These are phyloP conservation scores for Obelidium mucronatum DNA, from an alignment of 192 early-diverging fungal genomes.

Conservation along the genomic window DNA sequence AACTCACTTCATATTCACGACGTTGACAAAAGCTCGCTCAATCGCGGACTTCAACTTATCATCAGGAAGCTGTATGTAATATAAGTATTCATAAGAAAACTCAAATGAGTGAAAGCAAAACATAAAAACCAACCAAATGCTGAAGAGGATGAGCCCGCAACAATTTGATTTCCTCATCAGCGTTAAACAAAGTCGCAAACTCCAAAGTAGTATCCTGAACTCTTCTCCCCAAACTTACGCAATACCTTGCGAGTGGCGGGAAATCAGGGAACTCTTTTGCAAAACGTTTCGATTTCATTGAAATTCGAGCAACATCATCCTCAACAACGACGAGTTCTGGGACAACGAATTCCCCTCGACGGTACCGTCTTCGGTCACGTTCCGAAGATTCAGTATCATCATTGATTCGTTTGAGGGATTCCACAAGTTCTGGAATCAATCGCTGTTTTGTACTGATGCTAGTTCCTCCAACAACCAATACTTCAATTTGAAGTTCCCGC, in stretches of 20 bases:
- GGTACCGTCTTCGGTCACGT: slow-evolving; percentile 1
- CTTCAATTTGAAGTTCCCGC: slow-evolving; percentile 68
- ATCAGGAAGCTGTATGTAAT: slow-evolving; percentile 56
- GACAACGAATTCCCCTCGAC: neutral
- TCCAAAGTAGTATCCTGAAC: slow-evolving; percentile 84
- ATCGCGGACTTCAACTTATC: slow-evolving; percentile 70
- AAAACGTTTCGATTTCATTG: slow-evolving; percentile 79
- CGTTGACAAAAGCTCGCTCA: slow-evolving; percentile 88
- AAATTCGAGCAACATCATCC: slow-evolving; percentile 89
- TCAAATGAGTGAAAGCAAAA: neutral
- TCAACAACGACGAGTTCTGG: slow-evolving; percentile 72
- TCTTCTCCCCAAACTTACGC: slow-evolving; percentile 81
- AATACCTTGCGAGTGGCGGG: slow-evolving; percentile 81
- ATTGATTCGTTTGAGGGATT: slow-evolving; percentile 37
- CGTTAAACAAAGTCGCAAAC: slow-evolving; percentile 78
- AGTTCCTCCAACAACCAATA: slow-evolving; percentile 84
- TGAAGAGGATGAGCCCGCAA: slow-evolving; percentile 81
- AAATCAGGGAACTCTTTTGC: slow-evolving; percentile 73
- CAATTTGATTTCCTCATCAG: slow-evolving; percentile 49
- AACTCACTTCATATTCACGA: slow-evolving; percentile 66
- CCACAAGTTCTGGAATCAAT: slow-evolving; percentile 72
- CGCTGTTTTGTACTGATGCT: slow-evolving; percentile 72
- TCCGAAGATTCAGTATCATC: slow-evolving; percentile 1
- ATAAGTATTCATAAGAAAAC: no score
- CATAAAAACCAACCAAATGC: slow-evolving; percentile 53